Percentiles rank a stretch among this genome's conserved stretches.
Evolutionary conservation across 805 yeast species (phyloP).

Genomic region (Pichia gijzeniarum): DNA sequence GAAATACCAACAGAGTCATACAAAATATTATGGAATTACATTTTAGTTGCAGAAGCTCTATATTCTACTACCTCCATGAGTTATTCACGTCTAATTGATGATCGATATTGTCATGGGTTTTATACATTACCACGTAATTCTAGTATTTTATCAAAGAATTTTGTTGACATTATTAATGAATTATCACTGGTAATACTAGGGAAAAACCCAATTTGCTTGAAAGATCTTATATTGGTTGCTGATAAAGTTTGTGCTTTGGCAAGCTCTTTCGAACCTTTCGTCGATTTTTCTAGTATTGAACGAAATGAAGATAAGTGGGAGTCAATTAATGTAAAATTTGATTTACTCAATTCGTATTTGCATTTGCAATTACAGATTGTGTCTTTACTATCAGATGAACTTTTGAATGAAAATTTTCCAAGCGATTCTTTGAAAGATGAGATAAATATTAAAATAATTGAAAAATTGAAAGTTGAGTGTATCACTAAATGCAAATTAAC

Average conservation of each 20-base stretch:
- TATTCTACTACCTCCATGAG: slow-evolving; percentile 9
- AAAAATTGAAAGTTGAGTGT: not conserved
- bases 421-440: not conserved
- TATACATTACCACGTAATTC: slow-evolving; percentile 1
- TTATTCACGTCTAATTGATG: slow-evolving; percentile 13
- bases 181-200: slow-evolving; percentile 1
- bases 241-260: not conserved
- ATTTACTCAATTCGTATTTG: slow-evolving; percentile 1
- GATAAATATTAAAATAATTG: slow-evolving; percentile 2
- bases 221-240: not conserved
- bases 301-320: slow-evolving; percentile 6
- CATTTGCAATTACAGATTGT: not conserved
- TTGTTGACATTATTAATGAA: not conserved
- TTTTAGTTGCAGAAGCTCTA: slow-evolving; percentile 11
- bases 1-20: slow-evolving; percentile 6
- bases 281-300: slow-evolving; percentile 1
- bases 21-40: slow-evolving; percentile 17
- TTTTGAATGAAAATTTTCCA: not conserved
- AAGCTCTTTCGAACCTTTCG: not conserved
- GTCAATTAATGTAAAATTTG: slow-evolving; percentile 5
- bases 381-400: not conserved
- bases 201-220: not conserved
- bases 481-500: not conserved
- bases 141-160: not conserved
- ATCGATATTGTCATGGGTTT: slow-evolving; percentile 12